These are phyloP conservation scores for Quercus lobata DNA, from an alignment of 331 rosid species.

Conservation along the genomic window DNA sequence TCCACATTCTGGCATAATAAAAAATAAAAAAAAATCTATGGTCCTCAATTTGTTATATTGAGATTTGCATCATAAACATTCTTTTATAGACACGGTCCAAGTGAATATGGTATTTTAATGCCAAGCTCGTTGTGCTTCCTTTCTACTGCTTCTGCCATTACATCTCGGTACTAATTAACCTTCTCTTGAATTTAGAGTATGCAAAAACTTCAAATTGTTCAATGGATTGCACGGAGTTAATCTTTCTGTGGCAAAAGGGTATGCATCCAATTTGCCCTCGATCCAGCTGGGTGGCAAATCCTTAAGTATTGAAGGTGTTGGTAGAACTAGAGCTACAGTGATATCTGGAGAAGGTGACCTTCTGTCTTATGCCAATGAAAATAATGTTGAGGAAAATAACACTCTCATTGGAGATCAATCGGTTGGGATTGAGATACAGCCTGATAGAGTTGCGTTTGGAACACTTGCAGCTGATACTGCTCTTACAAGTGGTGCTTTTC, in stretches of 20 bases:
- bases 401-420: constrained; percentile 22
- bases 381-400: constrained; percentile 12
- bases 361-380: constrained; percentile 39
- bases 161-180: background rate
- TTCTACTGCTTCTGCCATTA: background rate
- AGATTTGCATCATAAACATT: background rate
- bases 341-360: constrained; percentile 46
- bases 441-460: constrained; percentile 35
- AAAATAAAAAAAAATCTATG: background rate
- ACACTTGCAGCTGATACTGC: constrained; percentile 30
- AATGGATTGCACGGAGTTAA: constrained; percentile 27
- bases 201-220: constrained; percentile 36
- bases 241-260: constrained; percentile 17
- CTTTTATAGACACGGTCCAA: background rate
- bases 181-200: constrained; percentile 31
- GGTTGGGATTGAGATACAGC: constrained; percentile 37
- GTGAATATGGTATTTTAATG: background rate
- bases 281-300: constrained; percentile 34
- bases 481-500: constrained; percentile 26
- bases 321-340: constrained; percentile 40
- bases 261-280: constrained; percentile 24
- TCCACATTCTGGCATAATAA: background rate
- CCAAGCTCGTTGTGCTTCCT: background rate
- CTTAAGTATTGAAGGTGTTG: constrained; percentile 19
- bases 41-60: background rate